Conservation (phyloP, 2,329 filamentous ascomycete species). For the Colletotrichum liriopes region DNA sequence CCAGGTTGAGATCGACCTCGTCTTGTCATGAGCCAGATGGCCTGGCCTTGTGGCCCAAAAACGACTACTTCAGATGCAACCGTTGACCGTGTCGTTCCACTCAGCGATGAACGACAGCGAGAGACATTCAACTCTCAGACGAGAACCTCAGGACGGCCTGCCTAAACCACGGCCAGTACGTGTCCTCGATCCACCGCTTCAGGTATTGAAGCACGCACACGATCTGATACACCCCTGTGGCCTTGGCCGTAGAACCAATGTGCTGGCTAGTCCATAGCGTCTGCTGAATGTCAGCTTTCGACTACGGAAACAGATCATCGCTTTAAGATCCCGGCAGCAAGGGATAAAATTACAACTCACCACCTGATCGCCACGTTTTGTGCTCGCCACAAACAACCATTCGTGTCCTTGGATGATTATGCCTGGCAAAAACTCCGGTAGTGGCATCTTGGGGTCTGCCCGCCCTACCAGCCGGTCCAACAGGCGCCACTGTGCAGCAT, state of each 20-base stretch:
- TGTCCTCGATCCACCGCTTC: conserved; percentile 31
- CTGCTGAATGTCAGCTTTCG: not conserved
- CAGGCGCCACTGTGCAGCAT: conserved; percentile 23
- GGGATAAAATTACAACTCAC: too few relatives aligned
- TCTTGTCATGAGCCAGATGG: too few relatives aligned
- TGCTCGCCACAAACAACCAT: conserved; percentile 31
- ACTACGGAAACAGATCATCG: too few relatives aligned
- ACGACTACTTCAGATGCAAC: too few relatives aligned
- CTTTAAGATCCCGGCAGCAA: too few relatives aligned
- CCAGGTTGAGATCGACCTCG: too few relatives aligned
- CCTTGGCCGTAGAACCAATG: conserved; percentile 37
- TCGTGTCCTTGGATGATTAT: conserved; percentile 24
- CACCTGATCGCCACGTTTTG: conserved; percentile 5
- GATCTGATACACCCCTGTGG: conserved; percentile 43
- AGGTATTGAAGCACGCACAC: conserved; percentile 38
- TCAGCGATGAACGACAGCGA: too few relatives aligned
- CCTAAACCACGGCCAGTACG: conserved; percentile 36
- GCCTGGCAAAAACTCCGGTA: conserved; percentile 20
- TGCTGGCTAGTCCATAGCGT: conserved; percentile 22
- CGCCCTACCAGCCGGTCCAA: conserved; percentile 8
- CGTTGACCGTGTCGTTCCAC: too few relatives aligned
- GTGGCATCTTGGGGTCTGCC: not conserved
- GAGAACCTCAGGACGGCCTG: conserved; percentile 2
- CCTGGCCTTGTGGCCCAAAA: too few relatives aligned
- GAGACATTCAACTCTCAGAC: too few relatives aligned